These are phyloP conservation scores for Zopfochytrium polystomum DNA, from an alignment of 371 early-diverging fungal species.

Conservation along the genomic window DNA sequence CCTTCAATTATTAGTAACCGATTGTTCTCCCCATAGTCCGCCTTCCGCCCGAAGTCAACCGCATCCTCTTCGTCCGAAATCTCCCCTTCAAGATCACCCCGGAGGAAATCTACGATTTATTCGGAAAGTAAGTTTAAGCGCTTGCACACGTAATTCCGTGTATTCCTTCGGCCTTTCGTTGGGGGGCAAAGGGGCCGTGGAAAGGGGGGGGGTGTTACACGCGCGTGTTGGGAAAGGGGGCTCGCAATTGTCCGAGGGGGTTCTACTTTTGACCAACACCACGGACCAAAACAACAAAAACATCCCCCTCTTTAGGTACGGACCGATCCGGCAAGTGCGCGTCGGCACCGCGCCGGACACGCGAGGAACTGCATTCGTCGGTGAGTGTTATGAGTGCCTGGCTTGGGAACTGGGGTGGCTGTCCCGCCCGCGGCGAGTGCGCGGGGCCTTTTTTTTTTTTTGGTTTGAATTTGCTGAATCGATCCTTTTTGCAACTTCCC, in stretches of 20 bases:
- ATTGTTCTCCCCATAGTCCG: constrained; percentile 45
- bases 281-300: no score
- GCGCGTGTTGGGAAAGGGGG: no score
- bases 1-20: not conserved
- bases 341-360: constrained; percentile 85
- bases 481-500: not conserved
- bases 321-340: constrained; percentile 92
- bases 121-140: constrained; percentile 81
- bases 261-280: no score
- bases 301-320: no score
- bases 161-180: not conserved
- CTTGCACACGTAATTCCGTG: not conserved
- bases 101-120: constrained; percentile 94
- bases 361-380: constrained; percentile 91
- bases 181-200: no score
- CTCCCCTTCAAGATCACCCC: constrained; percentile 91
- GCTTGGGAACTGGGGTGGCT: not conserved
- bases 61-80: constrained; percentile 87
- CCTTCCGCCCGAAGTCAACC: constrained; percentile 89
- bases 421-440: not conserved
- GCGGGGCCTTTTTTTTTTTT: not conserved
- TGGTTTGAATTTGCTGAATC: constrained; percentile 6
- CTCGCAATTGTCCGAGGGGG: no score
- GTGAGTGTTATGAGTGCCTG: constrained; percentile 29
- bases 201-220: no score